Evolutionary conservation across 257 asterid genomes (phyloP).

Genomic region (Solanum ossicruentum): DNA sequence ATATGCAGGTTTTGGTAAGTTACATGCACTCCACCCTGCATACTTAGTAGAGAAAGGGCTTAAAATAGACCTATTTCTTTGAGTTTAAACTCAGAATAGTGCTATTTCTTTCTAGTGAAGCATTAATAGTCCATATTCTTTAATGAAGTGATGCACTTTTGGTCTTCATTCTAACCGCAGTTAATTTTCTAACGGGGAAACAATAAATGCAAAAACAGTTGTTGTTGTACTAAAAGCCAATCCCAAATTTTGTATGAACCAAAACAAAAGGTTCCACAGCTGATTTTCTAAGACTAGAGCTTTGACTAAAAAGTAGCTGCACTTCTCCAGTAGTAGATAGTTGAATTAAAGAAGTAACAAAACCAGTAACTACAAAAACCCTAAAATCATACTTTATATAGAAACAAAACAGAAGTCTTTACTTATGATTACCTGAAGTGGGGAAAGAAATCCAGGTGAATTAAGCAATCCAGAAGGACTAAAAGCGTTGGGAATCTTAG

Average conservation of each 20-base stretch:
- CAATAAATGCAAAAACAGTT: not conserved
- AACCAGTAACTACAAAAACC: not conserved
- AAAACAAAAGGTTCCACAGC: not conserved
- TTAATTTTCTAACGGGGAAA: no score
- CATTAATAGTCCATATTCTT: no score
- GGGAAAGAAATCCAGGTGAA: conserved; percentile 83
- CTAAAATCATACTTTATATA: not conserved
- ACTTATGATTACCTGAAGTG: conserved; percentile 47
- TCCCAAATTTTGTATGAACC: not conserved
- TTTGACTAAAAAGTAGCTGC: not conserved
- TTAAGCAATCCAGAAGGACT: conserved; percentile 73
- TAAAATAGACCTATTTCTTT: no score
- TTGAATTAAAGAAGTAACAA: not conserved
- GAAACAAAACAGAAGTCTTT: not conserved
- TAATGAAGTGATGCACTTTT: no score
- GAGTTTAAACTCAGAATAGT: no score
- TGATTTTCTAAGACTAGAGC: not conserved
- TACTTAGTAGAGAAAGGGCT: no score
- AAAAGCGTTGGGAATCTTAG: conserved; percentile 51
- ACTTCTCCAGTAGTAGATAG: not conserved
- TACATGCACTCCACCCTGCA: no score
- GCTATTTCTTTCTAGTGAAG: no score
- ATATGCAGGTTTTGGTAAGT: no score
- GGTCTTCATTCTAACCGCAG: no score
- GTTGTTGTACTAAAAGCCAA: not conserved